A percentile compares a stretch with the other conserved stretches of the same genome.
These are phyloP conservation scores for Ophiostoma sp. DNA, from an alignment of 2,329 filamentous ascomycete species.

Conservation along the genomic window DNA sequence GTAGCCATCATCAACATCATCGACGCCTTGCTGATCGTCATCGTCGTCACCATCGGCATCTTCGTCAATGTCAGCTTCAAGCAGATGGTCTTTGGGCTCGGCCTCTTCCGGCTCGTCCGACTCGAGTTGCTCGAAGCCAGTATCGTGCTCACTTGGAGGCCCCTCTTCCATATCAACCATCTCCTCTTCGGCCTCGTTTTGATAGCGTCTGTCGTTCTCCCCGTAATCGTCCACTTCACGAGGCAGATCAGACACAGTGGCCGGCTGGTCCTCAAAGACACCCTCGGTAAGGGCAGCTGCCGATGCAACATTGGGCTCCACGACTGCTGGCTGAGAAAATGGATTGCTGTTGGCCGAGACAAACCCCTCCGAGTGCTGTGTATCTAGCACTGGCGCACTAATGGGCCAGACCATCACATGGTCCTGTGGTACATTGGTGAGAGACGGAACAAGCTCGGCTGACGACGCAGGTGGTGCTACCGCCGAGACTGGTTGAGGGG, in stretches of 20 bases:
- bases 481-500: not conserved
- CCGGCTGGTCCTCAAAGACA: constrained; percentile 21
- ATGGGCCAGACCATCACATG: constrained; percentile 25
- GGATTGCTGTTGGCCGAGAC: not conserved
- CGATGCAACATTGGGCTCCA: not conserved
- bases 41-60: constrained; percentile 27
- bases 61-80: constrained; percentile 28
- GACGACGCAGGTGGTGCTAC: not conserved
- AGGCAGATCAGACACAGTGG: constrained; percentile 21
- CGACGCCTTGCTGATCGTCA: constrained; percentile 26
- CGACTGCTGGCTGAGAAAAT: not conserved
- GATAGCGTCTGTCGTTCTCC: constrained; percentile 29
- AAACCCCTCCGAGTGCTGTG: constrained; percentile 11
- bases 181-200: constrained; percentile 32
- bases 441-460: not conserved
- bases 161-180: constrained; percentile 29
- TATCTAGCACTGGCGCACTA: constrained; percentile 12
- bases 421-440: not conserved
- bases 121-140: constrained; percentile 25
- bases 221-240: constrained; percentile 29
- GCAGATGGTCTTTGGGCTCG: constrained; percentile 28
- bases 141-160: constrained; percentile 12
- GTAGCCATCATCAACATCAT: constrained; percentile 24
- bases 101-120: constrained; percentile 35
- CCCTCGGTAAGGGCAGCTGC: not conserved